Conservation (phyloP, 202 grass and related monocot species). For the Eragrostis tef region DNA sequence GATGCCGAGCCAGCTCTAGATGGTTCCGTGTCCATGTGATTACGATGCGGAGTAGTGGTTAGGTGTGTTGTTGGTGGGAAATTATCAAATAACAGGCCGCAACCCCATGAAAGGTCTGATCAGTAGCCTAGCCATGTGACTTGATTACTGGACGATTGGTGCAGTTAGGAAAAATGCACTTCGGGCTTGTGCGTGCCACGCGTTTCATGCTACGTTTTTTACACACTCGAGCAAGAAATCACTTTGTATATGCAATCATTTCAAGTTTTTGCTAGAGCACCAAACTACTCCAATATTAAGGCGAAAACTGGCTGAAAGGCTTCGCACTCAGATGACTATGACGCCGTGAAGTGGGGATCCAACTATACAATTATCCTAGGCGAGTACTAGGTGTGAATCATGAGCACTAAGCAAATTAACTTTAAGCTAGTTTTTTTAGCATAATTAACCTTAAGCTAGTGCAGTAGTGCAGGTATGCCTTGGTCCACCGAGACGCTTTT, state of each 20-base stretch:
- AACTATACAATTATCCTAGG: neutral
- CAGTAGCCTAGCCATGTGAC: neutral
- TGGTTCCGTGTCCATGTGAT: conserved; percentile 18
- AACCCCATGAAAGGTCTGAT: no score
- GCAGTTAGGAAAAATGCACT: neutral
- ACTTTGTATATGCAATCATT: neutral
- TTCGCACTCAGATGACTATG: neutral
- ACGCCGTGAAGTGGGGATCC: neutral
- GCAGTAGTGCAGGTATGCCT: neutral
- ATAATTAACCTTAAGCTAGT: neutral
- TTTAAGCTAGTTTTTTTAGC: no score
- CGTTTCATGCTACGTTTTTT: no score
- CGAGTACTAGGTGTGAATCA: no score
- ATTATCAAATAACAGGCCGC: conserved; percentile 17
- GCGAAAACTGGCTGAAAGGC: neutral
- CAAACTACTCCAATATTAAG: neutral
- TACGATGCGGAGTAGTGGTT: neutral
- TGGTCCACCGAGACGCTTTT: neutral
- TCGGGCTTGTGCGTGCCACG: neutral
- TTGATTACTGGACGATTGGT: neutral
- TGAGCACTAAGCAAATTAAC: neutral
- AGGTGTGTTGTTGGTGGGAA: conserved; percentile 32
- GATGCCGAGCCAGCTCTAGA: neutral
- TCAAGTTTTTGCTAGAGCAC: conserved; percentile 5
- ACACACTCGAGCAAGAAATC: no score